phyloP scores from a whole-genome alignment of 1,284 basidiomycete genomes.

The Irpex sp. region DNA sequence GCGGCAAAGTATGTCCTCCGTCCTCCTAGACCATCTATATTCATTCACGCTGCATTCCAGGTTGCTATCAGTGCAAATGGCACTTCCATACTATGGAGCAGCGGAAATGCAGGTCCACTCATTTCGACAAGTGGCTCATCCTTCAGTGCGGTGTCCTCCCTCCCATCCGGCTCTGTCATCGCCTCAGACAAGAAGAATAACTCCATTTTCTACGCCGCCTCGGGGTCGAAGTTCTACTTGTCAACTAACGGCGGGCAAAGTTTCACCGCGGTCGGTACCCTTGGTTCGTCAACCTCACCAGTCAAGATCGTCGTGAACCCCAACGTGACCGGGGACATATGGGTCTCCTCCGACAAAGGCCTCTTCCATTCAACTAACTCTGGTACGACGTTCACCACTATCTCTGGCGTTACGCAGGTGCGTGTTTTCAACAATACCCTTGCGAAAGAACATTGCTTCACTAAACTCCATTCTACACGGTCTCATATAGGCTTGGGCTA shows the following conservation, averaged over 20 bases:
- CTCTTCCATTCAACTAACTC: slow-evolving; percentile 58
- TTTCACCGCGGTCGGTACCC: slow-evolving; percentile 37
- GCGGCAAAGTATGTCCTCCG: slow-evolving; percentile 38
- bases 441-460: background rate
- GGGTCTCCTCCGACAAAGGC: slow-evolving; percentile 60
- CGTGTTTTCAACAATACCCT: slow-evolving; percentile 17
- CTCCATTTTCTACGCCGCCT: slow-evolving; percentile 54
- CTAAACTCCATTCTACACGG: background rate
- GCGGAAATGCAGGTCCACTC: slow-evolving; percentile 42
- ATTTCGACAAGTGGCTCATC: slow-evolving; percentile 48
- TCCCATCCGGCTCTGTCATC: slow-evolving; percentile 50
- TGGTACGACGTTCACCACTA: slow-evolving; percentile 46
- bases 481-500: slow-evolving; percentile 44
- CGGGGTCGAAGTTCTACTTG: slow-evolving; percentile 51
- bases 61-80: slow-evolving; percentile 55
- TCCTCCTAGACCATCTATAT: background rate
- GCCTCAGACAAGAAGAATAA: slow-evolving; percentile 60
- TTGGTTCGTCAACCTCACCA: slow-evolving; percentile 47
- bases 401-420: slow-evolving; percentile 46
- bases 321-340: slow-evolving; percentile 48
- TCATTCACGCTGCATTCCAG: background rate
- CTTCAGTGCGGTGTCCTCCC: slow-evolving; percentile 45
- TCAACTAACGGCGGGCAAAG: slow-evolving; percentile 53
- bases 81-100: slow-evolving; percentile 56
- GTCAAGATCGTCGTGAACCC: slow-evolving; percentile 53